A percentile compares a stretch with the other conserved stretches of the same genome.
Evolutionary conservation across 1,284 basidiomycete genomes (phyloP).

Genomic region (Binderoboletus segoi): DNA sequence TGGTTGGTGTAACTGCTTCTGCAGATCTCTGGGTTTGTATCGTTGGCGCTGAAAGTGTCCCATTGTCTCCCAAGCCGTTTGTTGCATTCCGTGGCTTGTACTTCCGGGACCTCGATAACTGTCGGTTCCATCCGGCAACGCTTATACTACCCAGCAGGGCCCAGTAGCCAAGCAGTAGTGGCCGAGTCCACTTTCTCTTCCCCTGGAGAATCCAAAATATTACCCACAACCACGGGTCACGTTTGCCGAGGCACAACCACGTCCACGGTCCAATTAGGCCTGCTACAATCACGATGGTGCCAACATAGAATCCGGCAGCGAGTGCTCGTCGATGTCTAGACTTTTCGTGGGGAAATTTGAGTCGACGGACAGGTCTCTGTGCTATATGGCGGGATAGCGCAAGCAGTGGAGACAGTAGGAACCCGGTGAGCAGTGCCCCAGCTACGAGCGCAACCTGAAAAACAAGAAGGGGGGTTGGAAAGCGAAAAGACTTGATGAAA

Average conservation of each 20-base stretch:
- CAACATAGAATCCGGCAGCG: conserved; percentile 85
- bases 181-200: conserved; percentile 79
- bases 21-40: conserved; percentile 25
- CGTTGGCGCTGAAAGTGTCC: conserved; percentile 30
- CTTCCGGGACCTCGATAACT: conserved; percentile 74
- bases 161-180: conserved; percentile 86
- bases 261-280: conserved; percentile 94
- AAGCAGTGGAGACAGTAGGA: conserved; percentile 92
- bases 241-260: conserved; percentile 81
- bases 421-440: conserved; percentile 89
- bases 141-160: conserved; percentile 76
- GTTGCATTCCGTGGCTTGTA: conserved; percentile 54
- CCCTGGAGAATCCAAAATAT: conserved; percentile 79
- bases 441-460: conserved; percentile 95
- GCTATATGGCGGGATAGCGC: conserved; percentile 93
- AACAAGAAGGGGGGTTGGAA: conserved; percentile 89
- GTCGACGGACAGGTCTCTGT: conserved; percentile 85
- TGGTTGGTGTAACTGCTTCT: conserved; percentile 25
- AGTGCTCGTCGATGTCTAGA: conserved; percentile 82
- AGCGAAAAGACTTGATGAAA: conserved; percentile 90
- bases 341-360: conserved; percentile 89
- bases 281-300: conserved; percentile 76
- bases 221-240: conserved; percentile 91
- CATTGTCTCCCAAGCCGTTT: conserved; percentile 34
- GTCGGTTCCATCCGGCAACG: conserved; percentile 92